Evolutionary conservation across 306 rosid genomes (phyloP), one percentile per base, ranked within the genome.

Genomic region (Styphnolobium japonicum): DNA sequence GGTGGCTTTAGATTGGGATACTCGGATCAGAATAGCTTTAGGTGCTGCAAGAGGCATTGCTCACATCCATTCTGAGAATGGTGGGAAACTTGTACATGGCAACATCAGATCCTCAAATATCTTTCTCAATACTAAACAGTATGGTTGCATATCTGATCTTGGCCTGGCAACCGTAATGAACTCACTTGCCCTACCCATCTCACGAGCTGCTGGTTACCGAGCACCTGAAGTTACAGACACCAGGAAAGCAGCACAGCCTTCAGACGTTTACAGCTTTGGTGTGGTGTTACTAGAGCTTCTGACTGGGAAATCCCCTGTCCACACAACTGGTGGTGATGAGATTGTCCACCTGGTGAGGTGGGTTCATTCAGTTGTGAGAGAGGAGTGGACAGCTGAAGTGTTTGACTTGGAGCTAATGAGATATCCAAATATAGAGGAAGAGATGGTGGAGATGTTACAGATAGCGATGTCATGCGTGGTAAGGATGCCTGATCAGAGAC

Each of bases 371-470:
- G 98, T 94, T 52, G 98, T 94, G 51, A 79, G 97, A 45, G 98
- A 94, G 77, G 97, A 94, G 80, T 94, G 98, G 98, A 94, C 98
- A 3, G 97, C 97, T 0, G 98, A 94, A 89, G 98, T 94, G 6
- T 94, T 94, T 75, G 98, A 94, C 85, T 27, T 94, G 10, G 94
- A 92, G 85, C 88, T 94, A 11, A 90, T 94, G 90, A 86, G 91
- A 82, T 92, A 80, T 79, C 97, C 97, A 21, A 88, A 90, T 65
- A 94, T 94, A 71, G 98, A 94, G 88, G 98, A 94, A 86, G 98
- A 94, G 83, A 89, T 94, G 98, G 98, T 94, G 42, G 98, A 90
- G 82, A 92, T 90, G 96, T 87, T 94, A 18, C 98, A 90, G 85
- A 87, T 92, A 65, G 98, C 97, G 22, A 79, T 92, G 92, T 81